phyloP scores from a whole-genome alignment of 225 moss, liverwort and hornwort species.

The Bryoerythrophyllum caledonicum region DNA sequence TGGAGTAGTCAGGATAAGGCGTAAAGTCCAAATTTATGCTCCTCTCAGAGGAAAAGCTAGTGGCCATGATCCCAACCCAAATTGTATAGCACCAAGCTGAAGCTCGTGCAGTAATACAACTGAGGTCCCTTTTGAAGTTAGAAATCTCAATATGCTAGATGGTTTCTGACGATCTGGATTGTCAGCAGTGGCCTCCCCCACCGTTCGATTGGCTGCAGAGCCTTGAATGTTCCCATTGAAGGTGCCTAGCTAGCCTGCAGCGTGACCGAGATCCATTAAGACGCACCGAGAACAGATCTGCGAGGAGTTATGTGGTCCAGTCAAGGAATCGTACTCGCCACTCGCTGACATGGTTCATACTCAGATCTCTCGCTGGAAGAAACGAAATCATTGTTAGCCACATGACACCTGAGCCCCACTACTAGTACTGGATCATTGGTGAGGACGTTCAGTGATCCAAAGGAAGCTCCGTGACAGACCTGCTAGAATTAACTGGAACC shows the following conservation, averaged over 20 bases:
- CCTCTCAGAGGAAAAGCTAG: not conserved
- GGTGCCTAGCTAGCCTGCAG: conserved; percentile 4
- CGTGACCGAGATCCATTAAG: conserved; percentile 4
- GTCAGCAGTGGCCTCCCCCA: not conserved
- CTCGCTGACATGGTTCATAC: not conserved
- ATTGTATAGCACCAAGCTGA: not conserved
- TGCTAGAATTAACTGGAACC: not conserved
- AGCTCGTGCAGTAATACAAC: not conserved
- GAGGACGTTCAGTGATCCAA: not conserved
- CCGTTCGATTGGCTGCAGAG: not conserved
- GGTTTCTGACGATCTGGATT: conserved; percentile 3
- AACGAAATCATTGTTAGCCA: not conserved
- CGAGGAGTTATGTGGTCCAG: not conserved
- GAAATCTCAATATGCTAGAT: not conserved
- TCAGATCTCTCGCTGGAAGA: not conserved
- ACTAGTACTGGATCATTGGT: not conserved
- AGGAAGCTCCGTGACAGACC: not conserved
- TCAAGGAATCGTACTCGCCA: not conserved
- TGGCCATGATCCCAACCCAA: not conserved
- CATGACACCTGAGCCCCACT: not conserved
- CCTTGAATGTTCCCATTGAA: not conserved
- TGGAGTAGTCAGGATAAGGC: not conserved
- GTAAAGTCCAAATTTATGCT: not conserved
- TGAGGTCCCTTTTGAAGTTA: too few relatives aligned
- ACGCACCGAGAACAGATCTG: not conserved